These are phyloP conservation scores for Naganishia friedmannii DNA, from an alignment of 768 basidiomycete species.

Conservation along the genomic window DNA sequence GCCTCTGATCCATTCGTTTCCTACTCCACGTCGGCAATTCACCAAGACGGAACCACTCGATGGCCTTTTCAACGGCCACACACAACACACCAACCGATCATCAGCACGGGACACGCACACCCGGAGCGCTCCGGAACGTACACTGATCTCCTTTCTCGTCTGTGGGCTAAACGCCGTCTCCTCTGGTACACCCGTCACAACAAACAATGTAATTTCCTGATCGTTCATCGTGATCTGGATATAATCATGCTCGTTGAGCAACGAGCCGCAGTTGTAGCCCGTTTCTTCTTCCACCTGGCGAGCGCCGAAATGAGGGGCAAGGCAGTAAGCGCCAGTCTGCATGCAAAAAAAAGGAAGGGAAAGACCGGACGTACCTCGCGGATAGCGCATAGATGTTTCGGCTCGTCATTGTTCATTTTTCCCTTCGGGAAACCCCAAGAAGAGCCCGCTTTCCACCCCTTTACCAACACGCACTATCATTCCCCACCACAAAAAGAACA, in stretches of 20 bases:
- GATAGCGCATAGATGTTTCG: slow-evolving; percentile 75
- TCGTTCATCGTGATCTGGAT: slow-evolving; percentile 84
- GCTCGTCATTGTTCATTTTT: slow-evolving; percentile 96
- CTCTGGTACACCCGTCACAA: slow-evolving; percentile 83
- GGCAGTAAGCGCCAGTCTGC: neutral
- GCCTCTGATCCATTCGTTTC: slow-evolving; percentile 57
- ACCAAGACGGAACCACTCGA: slow-evolving; percentile 86
- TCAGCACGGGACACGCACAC: neutral
- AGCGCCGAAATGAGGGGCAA: neutral
- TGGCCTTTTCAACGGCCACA: slow-evolving; percentile 65
- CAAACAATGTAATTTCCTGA: slow-evolving; percentile 84
- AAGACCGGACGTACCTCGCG: slow-evolving; percentile 67
- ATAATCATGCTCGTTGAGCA: slow-evolving; percentile 58
- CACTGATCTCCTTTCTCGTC: slow-evolving; percentile 97
- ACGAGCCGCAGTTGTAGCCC: slow-evolving; percentile 67
- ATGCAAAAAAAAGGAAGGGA: neutral
- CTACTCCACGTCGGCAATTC: slow-evolving; percentile 89
- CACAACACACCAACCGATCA: neutral
- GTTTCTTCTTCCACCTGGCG: slow-evolving; percentile 90
- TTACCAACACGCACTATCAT: slow-evolving; percentile 84
- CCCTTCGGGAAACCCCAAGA: slow-evolving; percentile 99
- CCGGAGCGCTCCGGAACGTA: slow-evolving; percentile 52
- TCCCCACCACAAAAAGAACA: neutral
- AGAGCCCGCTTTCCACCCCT: slow-evolving; percentile 94
- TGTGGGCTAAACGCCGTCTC: slow-evolving; percentile 84